These are phyloP conservation scores for Xylariaceae sp. DNA, from an alignment of 2,329 filamentous ascomycete species.

Conservation along the genomic window DNA sequence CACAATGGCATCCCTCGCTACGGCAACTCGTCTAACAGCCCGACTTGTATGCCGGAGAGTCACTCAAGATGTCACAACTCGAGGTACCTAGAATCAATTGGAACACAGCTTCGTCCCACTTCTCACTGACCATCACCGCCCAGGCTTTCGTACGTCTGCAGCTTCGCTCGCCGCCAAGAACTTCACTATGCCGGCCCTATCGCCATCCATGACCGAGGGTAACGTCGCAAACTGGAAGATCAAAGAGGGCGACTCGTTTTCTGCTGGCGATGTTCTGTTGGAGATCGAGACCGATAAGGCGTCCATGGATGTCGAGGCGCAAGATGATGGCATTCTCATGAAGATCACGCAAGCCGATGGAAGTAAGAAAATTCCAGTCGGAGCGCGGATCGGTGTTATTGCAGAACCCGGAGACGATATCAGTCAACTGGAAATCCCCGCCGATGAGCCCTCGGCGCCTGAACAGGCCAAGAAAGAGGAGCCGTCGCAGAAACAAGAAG, in stretches of 20 bases:
- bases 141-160: conserved; percentile 67
- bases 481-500: conserved; percentile 27
- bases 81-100: conserved; percentile 54
- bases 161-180: conserved; percentile 74
- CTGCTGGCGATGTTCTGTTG: conserved; percentile 81
- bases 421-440: conserved; percentile 71
- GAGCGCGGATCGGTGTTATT: conserved; percentile 78
- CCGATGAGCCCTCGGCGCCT: conserved; percentile 60
- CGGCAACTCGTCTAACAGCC: conserved; percentile 65
- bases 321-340: conserved; percentile 83
- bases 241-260: conserved; percentile 83
- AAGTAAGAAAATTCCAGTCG: conserved; percentile 76
- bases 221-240: conserved; percentile 85
- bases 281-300: conserved; percentile 96
- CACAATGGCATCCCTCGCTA: conserved; percentile 68
- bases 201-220: conserved; percentile 91
- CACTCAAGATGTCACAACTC: conserved; percentile 54
- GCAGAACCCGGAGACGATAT: conserved; percentile 83
- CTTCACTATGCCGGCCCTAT: conserved; percentile 89
- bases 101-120: conserved; percentile 12
- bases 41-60: conserved; percentile 59
- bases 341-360: conserved; percentile 79
- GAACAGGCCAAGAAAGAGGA: conserved; percentile 39
- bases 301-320: conserved; percentile 91
- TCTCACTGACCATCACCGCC: conserved; percentile 7